phyloP scores from a whole-genome alignment of 169 alveolate genomes.

The Eimeria falciformis region DNA sequence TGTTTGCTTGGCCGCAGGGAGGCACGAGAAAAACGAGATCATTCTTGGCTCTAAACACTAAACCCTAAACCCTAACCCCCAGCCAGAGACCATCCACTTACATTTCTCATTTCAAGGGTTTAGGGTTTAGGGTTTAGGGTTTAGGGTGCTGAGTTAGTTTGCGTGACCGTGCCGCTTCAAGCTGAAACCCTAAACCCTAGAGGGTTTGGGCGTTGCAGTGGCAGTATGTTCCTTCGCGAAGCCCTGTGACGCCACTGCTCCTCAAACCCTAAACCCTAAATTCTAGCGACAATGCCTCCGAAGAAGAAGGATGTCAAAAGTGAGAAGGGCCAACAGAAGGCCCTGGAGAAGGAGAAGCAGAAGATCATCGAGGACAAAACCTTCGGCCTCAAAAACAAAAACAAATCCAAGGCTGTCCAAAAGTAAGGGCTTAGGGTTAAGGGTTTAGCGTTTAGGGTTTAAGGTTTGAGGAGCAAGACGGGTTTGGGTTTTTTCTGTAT shows the following conservation, averaged over 20 bases:
- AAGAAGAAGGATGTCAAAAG: constrained; percentile 74
- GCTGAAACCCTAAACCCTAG: neutral
- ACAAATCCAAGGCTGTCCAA: constrained; percentile 97
- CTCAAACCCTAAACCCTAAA: constrained; percentile 1
- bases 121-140: too few species aligned
- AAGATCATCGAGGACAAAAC: constrained; percentile 99
- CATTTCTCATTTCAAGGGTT: neutral
- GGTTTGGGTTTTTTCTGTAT: neutral
- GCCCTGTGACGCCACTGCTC: too few species aligned
- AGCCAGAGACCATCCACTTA: too few species aligned
- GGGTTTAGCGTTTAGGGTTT: neutral
- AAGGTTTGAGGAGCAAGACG: neutral
- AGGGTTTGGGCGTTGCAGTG: too few species aligned
- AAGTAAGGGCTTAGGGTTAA: constrained; percentile 85
- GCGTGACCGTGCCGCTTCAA: too few species aligned
- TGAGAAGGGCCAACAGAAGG: constrained; percentile 83
- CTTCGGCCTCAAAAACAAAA: constrained; percentile 98
- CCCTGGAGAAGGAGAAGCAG: constrained; percentile 96
- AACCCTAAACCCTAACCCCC: neutral
- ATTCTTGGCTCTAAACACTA: too few species aligned
- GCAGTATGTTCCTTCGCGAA: too few species aligned
- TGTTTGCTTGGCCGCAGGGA: too few species aligned
- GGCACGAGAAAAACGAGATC: too few species aligned
- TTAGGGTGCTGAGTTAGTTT: too few species aligned
- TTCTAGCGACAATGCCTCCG: constrained; percentile 42